These are phyloP conservation scores for Aspergillus viridinutans DNA, from an alignment of 2,329 filamentous ascomycete species.

Conservation along the genomic window DNA sequence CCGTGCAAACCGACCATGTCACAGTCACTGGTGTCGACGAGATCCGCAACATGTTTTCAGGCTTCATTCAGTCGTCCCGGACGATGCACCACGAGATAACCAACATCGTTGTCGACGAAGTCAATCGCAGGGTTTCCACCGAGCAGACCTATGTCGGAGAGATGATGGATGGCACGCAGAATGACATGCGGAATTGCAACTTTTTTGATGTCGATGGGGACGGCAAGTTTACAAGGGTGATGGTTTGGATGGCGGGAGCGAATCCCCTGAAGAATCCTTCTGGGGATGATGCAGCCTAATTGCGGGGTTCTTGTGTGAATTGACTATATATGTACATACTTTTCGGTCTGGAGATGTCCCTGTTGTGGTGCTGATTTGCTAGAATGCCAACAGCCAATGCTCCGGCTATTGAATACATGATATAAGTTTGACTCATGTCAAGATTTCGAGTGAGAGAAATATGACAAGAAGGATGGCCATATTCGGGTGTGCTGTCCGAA, in stretches of 20 bases:
- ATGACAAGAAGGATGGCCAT: no score
- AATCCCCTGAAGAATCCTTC: background rate
- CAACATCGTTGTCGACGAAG: slow-evolving; percentile 5
- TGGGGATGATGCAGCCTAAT: no score
- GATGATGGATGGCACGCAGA: background rate
- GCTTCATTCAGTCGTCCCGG: background rate
- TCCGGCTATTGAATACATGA: no score
- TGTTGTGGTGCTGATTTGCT: no score
- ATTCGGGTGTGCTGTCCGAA: no score
- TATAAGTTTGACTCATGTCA: no score
- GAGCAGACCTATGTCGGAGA: slow-evolving; percentile 1
- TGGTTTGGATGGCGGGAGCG: slow-evolving; percentile 6
- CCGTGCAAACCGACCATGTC: slow-evolving; percentile 1
- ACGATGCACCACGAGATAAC: slow-evolving; percentile 1
- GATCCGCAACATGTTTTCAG: background rate
- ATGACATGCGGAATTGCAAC: slow-evolving; percentile 7
- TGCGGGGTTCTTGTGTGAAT: no score
- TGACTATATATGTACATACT: no score
- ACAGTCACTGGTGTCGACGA: background rate
- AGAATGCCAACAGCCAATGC: no score
- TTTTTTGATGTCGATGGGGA: slow-evolving; percentile 4
- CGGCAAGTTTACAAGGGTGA: background rate
- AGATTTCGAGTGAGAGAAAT: no score
- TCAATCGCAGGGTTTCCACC: slow-evolving; percentile 1
- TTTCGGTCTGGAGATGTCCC: no score